Conservation (phyloP, 768 basidiomycete genomes). For the Russula earlei region DNA sequence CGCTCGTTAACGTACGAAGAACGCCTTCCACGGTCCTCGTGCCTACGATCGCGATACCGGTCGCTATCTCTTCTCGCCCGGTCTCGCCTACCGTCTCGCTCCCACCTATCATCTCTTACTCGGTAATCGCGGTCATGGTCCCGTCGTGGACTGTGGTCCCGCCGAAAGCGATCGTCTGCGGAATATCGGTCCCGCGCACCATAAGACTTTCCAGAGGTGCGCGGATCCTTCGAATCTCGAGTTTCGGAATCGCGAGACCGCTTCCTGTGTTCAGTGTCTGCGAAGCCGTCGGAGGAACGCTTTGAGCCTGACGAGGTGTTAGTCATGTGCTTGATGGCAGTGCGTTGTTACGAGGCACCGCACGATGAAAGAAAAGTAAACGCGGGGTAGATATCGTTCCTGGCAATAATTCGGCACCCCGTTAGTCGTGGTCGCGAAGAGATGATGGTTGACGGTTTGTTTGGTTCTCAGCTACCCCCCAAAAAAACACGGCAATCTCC, state of each 20-base stretch:
- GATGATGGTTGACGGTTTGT: slow-evolving; percentile 1
- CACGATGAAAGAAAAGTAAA: slow-evolving; percentile 49
- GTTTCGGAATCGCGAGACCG: slow-evolving; percentile 45
- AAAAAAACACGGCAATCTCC: background rate
- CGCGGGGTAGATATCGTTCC: slow-evolving; percentile 4
- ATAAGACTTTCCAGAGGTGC: slow-evolving; percentile 30
- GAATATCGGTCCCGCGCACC: slow-evolving; percentile 29
- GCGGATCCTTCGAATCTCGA: slow-evolving; percentile 63
- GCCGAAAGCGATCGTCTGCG: slow-evolving; percentile 26
- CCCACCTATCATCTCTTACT: slow-evolving; percentile 29
- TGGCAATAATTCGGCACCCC: background rate
- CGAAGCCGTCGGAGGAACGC: slow-evolving; percentile 61
- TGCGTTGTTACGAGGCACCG: slow-evolving; percentile 68
- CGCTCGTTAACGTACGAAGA: slow-evolving; percentile 11
- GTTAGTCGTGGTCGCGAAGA: slow-evolving; percentile 3
- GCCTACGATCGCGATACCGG: slow-evolving; percentile 21
- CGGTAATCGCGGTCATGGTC: slow-evolving; percentile 25
- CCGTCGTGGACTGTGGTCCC: slow-evolving; percentile 22
- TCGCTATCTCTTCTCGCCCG: slow-evolving; percentile 32
- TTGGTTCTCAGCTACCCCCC: background rate
- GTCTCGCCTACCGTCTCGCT: slow-evolving; percentile 23
- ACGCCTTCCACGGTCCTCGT: slow-evolving; percentile 12
- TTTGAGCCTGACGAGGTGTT: slow-evolving; percentile 78
- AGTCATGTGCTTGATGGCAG: slow-evolving; percentile 46
- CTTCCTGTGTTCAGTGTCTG: slow-evolving; percentile 37